phyloP scores from a whole-genome alignment of 169 alveolate genomes.

The Plasmodium knowlesi region DNA sequence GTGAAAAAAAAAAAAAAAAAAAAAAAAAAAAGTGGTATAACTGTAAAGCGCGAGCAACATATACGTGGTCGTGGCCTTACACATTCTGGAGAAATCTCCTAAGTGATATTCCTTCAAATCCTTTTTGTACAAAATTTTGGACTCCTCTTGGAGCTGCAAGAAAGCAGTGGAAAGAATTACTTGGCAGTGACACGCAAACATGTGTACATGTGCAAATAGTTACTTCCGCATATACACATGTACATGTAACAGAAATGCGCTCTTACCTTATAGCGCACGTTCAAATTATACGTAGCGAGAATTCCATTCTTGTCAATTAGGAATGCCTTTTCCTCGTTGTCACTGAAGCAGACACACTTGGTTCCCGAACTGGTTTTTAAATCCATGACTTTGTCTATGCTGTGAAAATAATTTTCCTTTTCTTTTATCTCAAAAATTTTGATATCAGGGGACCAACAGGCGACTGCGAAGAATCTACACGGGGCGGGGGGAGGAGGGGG shows the following conservation, averaged over 20 bases:
- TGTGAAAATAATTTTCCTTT: constrained; percentile 21
- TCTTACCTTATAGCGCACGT: constrained; percentile 45
- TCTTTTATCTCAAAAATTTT: constrained; percentile 26
- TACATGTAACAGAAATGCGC: not conserved
- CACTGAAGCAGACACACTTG: constrained; percentile 21
- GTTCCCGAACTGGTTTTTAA: constrained; percentile 35
- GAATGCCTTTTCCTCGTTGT: constrained; percentile 26
- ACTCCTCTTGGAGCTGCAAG: constrained; percentile 43
- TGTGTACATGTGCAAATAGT: not conserved
- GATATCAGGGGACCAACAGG: constrained; percentile 37
- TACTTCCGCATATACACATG: not conserved
- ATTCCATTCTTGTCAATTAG: constrained; percentile 32
- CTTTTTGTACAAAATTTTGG: constrained; percentile 33
- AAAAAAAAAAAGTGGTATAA: not conserved
- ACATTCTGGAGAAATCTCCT: constrained; percentile 27
- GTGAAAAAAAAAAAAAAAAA: not conserved
- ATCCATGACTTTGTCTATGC: constrained; percentile 29
- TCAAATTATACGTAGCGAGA: constrained; percentile 7
- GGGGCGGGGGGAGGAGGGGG: too few relatives aligned
- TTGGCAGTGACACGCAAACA: not conserved
- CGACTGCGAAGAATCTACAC: constrained; percentile 29
- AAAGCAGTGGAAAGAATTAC: not conserved
- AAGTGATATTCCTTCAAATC: constrained; percentile 18
- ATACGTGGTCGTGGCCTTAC: not conserved
- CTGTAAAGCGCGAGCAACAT: not conserved